A percentile compares a stretch with the other conserved stretches of the same genome.
Conservation (phyloP, 2,329 filamentous ascomycete genomes). For the Domatiomyces globalis region DNA sequence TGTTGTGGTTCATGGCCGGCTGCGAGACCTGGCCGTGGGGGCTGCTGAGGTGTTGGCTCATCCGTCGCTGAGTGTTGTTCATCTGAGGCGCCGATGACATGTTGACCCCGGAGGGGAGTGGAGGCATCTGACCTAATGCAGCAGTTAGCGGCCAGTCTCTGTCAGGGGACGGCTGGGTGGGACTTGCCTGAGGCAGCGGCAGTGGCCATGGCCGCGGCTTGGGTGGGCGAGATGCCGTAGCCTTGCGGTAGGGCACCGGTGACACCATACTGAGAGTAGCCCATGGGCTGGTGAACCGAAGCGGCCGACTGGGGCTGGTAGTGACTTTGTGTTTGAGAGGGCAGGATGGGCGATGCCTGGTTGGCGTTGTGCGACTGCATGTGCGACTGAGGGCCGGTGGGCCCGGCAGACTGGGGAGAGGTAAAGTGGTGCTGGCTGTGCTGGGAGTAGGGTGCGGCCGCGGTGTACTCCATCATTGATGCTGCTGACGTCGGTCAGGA, state of each 20-base stretch:
- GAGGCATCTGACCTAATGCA: slow-evolving; percentile 19
- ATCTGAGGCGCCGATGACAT: slow-evolving; percentile 45
- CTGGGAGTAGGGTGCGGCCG: slow-evolving; percentile 47
- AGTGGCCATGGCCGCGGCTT: slow-evolving; percentile 86
- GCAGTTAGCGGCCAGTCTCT: slow-evolving; percentile 7
- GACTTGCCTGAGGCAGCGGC: slow-evolving; percentile 80
- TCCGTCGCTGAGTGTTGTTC: slow-evolving; percentile 43
- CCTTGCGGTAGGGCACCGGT: slow-evolving; percentile 55
- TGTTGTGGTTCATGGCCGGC: slow-evolving; percentile 57
- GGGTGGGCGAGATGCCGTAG: slow-evolving; percentile 68
- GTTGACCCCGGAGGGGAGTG: slow-evolving; percentile 33
- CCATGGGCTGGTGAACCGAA: slow-evolving; percentile 53
- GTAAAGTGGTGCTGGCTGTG: slow-evolving; percentile 52
- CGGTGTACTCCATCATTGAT: slow-evolving; percentile 56
- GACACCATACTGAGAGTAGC: slow-evolving; percentile 69
- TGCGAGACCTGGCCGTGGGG: slow-evolving; percentile 60
- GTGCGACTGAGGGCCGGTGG: slow-evolving; percentile 53
- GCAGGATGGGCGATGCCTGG: slow-evolving; percentile 66
- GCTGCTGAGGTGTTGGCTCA: slow-evolving; percentile 61
- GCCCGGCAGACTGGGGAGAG: slow-evolving; percentile 38
- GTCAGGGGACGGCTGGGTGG: slow-evolving; percentile 27
- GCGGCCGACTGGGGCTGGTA: slow-evolving; percentile 52
- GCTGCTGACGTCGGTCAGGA: not conserved
- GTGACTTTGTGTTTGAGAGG: slow-evolving; percentile 53
- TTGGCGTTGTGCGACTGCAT: slow-evolving; percentile 44